Evolutionary conservation across 2,329 filamentous ascomycete species (phyloP).

Genomic region (Colletotrichum sp.): DNA sequence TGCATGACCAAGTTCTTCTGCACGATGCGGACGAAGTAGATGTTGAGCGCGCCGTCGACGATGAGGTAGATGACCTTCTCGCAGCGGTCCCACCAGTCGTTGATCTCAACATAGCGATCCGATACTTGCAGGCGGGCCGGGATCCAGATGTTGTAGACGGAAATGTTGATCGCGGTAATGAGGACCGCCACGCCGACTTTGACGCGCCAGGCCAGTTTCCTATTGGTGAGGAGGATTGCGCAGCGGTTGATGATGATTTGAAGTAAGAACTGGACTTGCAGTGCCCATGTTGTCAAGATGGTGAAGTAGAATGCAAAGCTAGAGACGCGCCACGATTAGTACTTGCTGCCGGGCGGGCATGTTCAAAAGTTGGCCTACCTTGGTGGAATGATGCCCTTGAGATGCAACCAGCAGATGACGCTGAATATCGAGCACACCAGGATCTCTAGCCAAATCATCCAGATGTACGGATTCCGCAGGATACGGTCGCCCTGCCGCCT

Average conservation of each 20-base stretch:
- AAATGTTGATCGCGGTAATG: conserved; percentile 56
- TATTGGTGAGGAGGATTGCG: conserved; percentile 47
- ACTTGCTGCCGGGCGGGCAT: not conserved
- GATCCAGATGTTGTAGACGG: conserved; percentile 60
- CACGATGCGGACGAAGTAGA: conserved; percentile 48
- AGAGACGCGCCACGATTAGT: not conserved
- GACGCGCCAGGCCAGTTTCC: conserved; percentile 37
- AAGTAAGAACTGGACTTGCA: conserved; percentile 52
- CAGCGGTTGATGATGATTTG: conserved; percentile 62
- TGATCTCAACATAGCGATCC: conserved; percentile 46
- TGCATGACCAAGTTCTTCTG: conserved; percentile 19
- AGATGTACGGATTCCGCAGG: conserved; percentile 45
- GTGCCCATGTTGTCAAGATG: conserved; percentile 39
- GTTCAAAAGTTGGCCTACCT: not conserved
- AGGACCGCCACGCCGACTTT: conserved; percentile 49
- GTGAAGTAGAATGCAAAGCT: conserved; percentile 22
- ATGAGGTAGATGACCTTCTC: conserved; percentile 57
- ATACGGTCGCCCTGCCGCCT: conserved; percentile 34
- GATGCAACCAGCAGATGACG: conserved; percentile 34
- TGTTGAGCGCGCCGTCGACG: conserved; percentile 53
- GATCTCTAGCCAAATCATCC: conserved; percentile 54
- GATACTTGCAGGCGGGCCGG: conserved; percentile 52
- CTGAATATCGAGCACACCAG: conserved; percentile 46
- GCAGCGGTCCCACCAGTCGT: conserved; percentile 56
- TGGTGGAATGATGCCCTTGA: conserved; percentile 22